Base-by-base conservation (phyloP, 1,284 basidiomycete species). In the Trametes polyzona region DNA sequence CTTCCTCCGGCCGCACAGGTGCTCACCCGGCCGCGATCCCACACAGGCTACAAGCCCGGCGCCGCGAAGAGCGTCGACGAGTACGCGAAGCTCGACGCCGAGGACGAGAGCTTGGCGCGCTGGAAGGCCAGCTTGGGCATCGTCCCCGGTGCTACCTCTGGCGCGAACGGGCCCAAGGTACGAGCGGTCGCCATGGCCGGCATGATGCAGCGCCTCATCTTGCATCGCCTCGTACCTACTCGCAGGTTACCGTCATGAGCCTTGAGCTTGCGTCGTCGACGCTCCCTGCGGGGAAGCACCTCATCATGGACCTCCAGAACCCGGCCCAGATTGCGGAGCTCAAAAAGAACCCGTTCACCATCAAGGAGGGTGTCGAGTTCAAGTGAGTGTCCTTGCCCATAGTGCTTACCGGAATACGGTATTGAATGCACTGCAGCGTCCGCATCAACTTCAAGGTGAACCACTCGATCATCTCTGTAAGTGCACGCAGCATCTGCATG, bases 51-150 rank as follows among this genome's bases (percentile, higher is more conserved):
- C 79, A 92, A 88, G 73, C 81, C 81, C 43, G 71, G 75, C n/a
- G 83, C 80, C 57, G 81, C 77, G 19, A 92, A 89, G 75, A 78
- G 77, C 42, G 74, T 84, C 17, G 87, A 88, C 42, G 90, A 92
- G 69, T 90, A 90, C 57, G 84, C 84, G 14, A 75, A 86, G 42
- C 82, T 95, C 52, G 93, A 95, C 73, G 90, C 88, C 11, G 79
- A 90, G 58, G 93, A 96, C 71, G 92, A 95, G 73, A 92, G 89
- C 72, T 78, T 92, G 69, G 83, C 84, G 14, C 87, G 92, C 61
- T 96, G 93, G 93, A 96, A 96, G 72, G 92, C 91, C 23, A 94
- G 88, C 60, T 81, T 96, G 32, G 95, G 95, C 52, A 87, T 96
- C 63, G 83, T 82, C 44, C 80, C 87, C 21, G 86, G 82, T 49